A percentile compares a stretch with the other conserved stretches of the same genome.
Evolutionary conservation across 345 rosid species (phyloP).

Genomic region (Euphorbia tirucalli): DNA sequence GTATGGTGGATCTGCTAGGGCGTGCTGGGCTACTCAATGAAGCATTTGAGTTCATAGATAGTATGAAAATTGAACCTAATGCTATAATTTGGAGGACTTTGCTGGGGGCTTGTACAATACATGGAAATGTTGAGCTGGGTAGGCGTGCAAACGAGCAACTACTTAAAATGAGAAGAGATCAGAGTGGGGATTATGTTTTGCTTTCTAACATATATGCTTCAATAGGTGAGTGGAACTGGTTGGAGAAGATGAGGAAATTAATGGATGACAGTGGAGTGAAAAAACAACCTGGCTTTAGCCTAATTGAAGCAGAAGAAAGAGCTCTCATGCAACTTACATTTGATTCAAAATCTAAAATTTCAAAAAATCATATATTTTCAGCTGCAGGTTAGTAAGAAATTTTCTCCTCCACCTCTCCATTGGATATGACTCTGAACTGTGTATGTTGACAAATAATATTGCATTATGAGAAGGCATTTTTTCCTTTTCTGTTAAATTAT

Average conservation of each 20-base stretch:
- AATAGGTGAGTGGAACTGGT: conserved; percentile 59
- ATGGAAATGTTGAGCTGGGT: conserved; percentile 56
- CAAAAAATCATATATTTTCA: conserved; percentile 21
- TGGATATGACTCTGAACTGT: background rate
- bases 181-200: conserved; percentile 66
- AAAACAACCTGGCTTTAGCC: conserved; percentile 54
- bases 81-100: conserved; percentile 65
- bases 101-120: conserved; percentile 59
- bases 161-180: conserved; percentile 39
- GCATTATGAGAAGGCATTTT: background rate
- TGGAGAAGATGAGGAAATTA: conserved; percentile 56
- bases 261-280: conserved; percentile 55
- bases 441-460: background rate
- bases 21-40: conserved; percentile 59
- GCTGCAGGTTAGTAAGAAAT: conserved; percentile 10
- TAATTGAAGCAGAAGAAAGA: conserved; percentile 42
- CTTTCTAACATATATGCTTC: conserved; percentile 70
- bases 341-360: conserved; percentile 27
- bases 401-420: background rate
- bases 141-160: conserved; percentile 52
- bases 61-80: conserved; percentile 57
- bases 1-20: conserved; percentile 70
- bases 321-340: conserved; percentile 37
- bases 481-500: conserved; percentile 6
- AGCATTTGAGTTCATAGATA: conserved; percentile 53